Base-by-base conservation (phyloP, 75 land plant genomes). In the Adiantum capillusveneris region DNA sequence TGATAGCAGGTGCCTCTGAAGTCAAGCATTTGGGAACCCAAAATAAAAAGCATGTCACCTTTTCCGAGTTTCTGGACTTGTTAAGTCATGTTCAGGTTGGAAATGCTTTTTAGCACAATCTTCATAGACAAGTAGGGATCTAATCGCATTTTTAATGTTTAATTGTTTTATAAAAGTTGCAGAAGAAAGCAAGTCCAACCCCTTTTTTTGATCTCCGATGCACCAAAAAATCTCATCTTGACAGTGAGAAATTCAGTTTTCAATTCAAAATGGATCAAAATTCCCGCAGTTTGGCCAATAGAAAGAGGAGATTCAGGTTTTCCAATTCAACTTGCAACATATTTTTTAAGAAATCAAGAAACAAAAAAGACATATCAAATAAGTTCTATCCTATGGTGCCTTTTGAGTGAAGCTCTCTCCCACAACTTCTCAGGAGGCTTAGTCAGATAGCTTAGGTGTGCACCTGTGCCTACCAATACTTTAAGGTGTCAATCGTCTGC, bases 221-320 rank as follows among this genome's bases (percentile, higher is more conserved):
- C 29, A 68, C 61, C 21, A 62, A 61, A 16, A 68, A 68, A 48
- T 43, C 28, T 27, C 71, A 60, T 37, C 6, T 29, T 36, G 62
- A 58, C 25, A 27, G 31, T 30, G 54, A 42, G 18, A 39, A 61
- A 2, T 53, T 36, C 29, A 56, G 60, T 26, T 52, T 63, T 29
- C 62, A 71, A 25, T 65, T 71, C 60, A 71, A 71, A 60, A 71
- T 71, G 74, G 66, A 64, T 29, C 67, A 62, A 12, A 39, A 57
- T 16, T 71, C 74, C 58, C 74, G 74, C 19, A 43, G 48, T 31
- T 56, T 71, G 25, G 68, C 74, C 11, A 30, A 25, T 19, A 27
- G 68, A 11, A 71, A 67, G 36, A 27, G 74, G 24, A 64, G 52
- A 57, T 71, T 71, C 55, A 65, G 56, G 74, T 71, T 26, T 18